phyloP scores from a whole-genome alignment of 148 eudicot genomes.

The Cornus florida region DNA sequence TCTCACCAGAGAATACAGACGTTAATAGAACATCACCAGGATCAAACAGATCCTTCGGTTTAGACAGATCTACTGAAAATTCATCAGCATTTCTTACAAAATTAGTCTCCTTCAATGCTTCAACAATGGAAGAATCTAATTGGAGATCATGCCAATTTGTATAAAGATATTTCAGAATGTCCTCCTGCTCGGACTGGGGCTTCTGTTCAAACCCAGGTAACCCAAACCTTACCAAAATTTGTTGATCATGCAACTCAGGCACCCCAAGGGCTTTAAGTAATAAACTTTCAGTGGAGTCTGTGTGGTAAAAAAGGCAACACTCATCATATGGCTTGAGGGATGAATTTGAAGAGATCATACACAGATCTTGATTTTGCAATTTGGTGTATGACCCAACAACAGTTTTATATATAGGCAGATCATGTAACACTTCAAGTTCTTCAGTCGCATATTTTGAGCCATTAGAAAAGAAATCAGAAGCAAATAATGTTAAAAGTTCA shows the following conservation, averaged over 20 bases:
- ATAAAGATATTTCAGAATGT: slow-evolving; percentile 72
- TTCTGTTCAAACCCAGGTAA: slow-evolving; percentile 77
- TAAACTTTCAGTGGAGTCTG: slow-evolving; percentile 58
- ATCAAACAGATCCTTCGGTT: slow-evolving; percentile 83
- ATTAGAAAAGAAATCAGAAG: slow-evolving; percentile 64
- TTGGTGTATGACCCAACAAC: slow-evolving; percentile 70
- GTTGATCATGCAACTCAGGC: slow-evolving; percentile 77
- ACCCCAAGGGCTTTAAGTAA: slow-evolving; percentile 82
- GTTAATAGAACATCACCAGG: slow-evolving; percentile 79
- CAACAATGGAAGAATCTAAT: slow-evolving; percentile 61
- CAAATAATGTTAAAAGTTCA: slow-evolving; percentile 73
- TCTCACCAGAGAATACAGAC: slow-evolving; percentile 86
- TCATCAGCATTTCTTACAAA: slow-evolving; percentile 86
- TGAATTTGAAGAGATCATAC: slow-evolving; percentile 79
- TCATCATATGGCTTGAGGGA: slow-evolving; percentile 82
- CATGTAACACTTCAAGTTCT: slow-evolving; percentile 72
- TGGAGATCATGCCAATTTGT: slow-evolving; percentile 88
- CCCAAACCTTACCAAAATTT: slow-evolving; percentile 80
- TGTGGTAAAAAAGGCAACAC: slow-evolving; percentile 61
- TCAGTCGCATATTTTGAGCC: slow-evolving; percentile 65
- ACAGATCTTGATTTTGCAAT: slow-evolving; percentile 56
- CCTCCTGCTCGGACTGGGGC: slow-evolving; percentile 75
- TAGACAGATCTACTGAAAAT: slow-evolving; percentile 57
- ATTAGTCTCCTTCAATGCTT: slow-evolving; percentile 71
- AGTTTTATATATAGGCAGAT: slow-evolving; percentile 86